Evolutionary conservation across 2,329 filamentous ascomycete species (phyloP).

Genomic region (Mariannaea elegans): DNA sequence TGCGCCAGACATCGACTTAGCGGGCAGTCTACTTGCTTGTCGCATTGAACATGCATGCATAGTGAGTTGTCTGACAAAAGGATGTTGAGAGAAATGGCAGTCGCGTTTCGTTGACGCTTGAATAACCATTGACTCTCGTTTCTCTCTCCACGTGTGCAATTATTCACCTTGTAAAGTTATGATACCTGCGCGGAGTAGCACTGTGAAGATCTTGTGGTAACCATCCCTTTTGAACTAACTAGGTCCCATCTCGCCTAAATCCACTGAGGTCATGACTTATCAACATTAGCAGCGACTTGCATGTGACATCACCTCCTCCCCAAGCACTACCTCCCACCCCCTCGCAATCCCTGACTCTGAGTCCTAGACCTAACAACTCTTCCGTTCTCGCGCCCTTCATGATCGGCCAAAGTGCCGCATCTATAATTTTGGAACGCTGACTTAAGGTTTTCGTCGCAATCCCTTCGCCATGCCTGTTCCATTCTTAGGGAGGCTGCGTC

Average conservation of each 20-base stretch:
- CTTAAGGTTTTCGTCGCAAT: constrained; percentile 13
- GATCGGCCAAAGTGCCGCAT: constrained; percentile 12
- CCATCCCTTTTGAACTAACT: constrained; percentile 2
- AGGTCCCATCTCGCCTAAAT: constrained; percentile 20
- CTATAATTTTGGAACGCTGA: constrained; percentile 1
- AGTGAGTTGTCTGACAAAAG: constrained; percentile 7
- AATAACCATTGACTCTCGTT: neutral
- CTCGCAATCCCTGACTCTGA: constrained; percentile 4
- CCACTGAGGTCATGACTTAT: constrained; percentile 20
- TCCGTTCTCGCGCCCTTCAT: constrained; percentile 12
- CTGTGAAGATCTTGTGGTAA: neutral
- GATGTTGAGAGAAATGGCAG: constrained; percentile 8
- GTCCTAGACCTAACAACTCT: constrained; percentile 16
- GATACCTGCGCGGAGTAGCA: neutral
- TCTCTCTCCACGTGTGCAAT: neutral
- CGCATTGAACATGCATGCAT: constrained; percentile 2
- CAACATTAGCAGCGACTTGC: constrained; percentile 27
- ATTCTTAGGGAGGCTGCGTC: constrained; percentile 61
- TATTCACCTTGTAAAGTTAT: neutral
- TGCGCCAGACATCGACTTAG: neutral
- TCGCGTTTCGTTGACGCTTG: neutral
- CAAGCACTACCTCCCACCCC: neutral
- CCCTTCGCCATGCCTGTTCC: constrained; percentile 58
- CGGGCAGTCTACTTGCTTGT: neutral
- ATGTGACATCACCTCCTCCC: constrained; percentile 41